phyloP scores from a whole-genome alignment of 768 basidiomycete genomes.

The Hericium alpestre region DNA sequence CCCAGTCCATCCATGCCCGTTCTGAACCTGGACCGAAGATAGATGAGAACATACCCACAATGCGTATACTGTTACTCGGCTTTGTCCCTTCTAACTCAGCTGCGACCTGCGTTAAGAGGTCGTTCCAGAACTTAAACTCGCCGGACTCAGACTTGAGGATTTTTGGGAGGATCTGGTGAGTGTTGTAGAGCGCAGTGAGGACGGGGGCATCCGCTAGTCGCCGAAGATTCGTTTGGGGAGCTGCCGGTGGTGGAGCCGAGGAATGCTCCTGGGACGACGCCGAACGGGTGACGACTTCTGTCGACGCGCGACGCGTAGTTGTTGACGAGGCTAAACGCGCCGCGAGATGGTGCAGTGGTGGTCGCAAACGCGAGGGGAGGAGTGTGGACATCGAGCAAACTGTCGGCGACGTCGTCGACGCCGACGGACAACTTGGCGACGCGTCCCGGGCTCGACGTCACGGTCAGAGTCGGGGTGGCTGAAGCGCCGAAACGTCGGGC shows the following conservation, averaged over 20 bases:
- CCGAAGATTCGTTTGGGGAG: neutral
- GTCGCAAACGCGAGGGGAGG: neutral
- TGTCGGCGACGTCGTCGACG: neutral
- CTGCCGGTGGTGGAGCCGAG: too few relatives aligned
- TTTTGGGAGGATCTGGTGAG: constrained; percentile 4
- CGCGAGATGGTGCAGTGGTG: neutral
- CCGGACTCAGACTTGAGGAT: constrained; percentile 7
- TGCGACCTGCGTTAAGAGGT: constrained; percentile 1
- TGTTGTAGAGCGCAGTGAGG: constrained; percentile 7
- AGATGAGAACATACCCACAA: constrained; percentile 7
- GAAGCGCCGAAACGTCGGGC: too few relatives aligned
- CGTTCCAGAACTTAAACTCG: constrained; percentile 8
- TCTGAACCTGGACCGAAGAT: too few relatives aligned
- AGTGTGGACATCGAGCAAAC: neutral
- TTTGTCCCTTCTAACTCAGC: constrained; percentile 4
- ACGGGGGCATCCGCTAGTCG: constrained; percentile 7
- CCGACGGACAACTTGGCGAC: too few relatives aligned
- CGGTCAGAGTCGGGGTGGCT: too few relatives aligned
- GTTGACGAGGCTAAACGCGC: neutral
- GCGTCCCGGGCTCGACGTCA: too few relatives aligned
- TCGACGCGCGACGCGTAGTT: neutral
- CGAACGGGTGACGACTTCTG: too few relatives aligned
- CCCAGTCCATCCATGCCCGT: too few relatives aligned
- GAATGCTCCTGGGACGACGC: too few relatives aligned
- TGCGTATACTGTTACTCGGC: neutral